phyloP scores from a whole-genome alignment of 2,329 filamentous ascomycete species.

The Pyrenochaeta sp. region DNA sequence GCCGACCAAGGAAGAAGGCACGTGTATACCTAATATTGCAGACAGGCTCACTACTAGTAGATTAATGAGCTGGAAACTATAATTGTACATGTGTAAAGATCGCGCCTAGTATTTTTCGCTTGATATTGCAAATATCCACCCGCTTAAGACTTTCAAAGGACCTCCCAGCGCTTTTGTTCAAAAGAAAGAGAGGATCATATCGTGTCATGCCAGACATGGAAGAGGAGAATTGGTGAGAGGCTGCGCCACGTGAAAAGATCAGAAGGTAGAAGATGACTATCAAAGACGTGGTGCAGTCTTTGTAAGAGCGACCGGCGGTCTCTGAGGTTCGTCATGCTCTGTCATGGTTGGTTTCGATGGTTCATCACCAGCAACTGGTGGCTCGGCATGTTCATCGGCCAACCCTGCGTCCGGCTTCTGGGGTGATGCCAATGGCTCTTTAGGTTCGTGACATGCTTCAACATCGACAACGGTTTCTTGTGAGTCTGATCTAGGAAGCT shows the following conservation, averaged over 20 bases:
- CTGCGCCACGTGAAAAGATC: not conserved
- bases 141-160: not conserved
- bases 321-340: not conserved
- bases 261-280: not conserved
- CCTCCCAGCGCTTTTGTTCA: not conserved
- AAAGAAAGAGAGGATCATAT: not conserved
- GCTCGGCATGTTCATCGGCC: not conserved
- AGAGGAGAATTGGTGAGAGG: not conserved
- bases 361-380: not conserved
- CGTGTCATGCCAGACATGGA: not conserved
- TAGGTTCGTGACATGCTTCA: conserved; percentile 24
- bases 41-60: not conserved
- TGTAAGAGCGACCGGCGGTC: conserved; percentile 1
- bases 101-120: not conserved
- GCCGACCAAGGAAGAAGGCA: too few relatives aligned
- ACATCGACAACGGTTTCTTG: conserved; percentile 36
- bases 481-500: conserved; percentile 28
- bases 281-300: conserved; percentile 2
- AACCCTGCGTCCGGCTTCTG: not conserved
- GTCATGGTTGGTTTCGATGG: not conserved
- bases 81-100: not conserved
- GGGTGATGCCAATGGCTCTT: not conserved
- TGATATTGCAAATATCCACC: not conserved
- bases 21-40: not conserved
- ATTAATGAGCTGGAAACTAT: not conserved